Evolutionary conservation across 2,329 filamentous ascomycete species (phyloP), one percentile per base, ranked within the genome.

Genomic region (Byssochlamys sp.): DNA sequence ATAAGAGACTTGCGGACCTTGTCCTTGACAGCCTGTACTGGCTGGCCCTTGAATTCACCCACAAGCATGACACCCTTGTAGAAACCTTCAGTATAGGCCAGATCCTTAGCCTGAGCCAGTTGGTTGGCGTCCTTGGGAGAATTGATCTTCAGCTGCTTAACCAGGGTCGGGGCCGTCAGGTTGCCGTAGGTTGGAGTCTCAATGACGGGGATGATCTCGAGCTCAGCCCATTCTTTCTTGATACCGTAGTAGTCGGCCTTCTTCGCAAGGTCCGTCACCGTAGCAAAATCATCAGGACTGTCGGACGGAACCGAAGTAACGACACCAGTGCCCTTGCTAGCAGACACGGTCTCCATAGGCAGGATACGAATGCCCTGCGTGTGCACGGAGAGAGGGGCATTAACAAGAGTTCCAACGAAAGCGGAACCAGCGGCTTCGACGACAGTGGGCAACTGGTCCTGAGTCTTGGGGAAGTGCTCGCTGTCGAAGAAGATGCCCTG

Each of bases 171-270:
- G 0, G 94, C 94, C 53, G 88, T 88, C 59, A 95, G 80, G 66
- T 96, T 87, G 56, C 90, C 91, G 67, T 92, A 96, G 1, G 84
- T 85, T 0, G 92, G 91, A 0, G 94, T 97, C 58, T 90, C 81
- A 62, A 96, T 95, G 65, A 99, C 88, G 55, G 94, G 90, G 60
- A 90, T 71, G 57, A 96, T 92, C 62, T 96, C 90, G 56, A 92
- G 79, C 70, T 95, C 89, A 2, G 89, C 91, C 94, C 94, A 99
- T 72, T 96, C 91, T 77, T 95, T 94, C 78, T 96, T 83, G 71
- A 99, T 97, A 55, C 89, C 88, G 74, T 99, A 96, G 79, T 90
- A 97, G 6, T 95, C 92, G 0, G 92, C 84, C 80, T 99, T 99
- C 81, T 97, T 97, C 45, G 85, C 84, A 59, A 99, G 82, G 62